Percentiles rank a stretch among this genome's conserved stretches.
Conservation (phyloP, 2,329 filamentous ascomycete genomes). For the Aspergillus sp. region DNA sequence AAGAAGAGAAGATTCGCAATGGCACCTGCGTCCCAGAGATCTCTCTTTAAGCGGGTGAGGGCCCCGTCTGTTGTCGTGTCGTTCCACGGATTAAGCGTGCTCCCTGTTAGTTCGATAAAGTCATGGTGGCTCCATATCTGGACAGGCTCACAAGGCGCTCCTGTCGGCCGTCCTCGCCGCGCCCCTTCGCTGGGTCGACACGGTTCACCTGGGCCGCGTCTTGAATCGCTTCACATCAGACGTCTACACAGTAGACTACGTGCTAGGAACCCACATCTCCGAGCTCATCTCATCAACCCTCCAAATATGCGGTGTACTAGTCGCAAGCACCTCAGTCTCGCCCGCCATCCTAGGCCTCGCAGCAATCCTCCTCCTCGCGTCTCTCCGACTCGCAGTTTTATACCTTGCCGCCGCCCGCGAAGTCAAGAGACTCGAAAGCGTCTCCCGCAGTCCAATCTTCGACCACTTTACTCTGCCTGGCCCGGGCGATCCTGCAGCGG, state of each 20-base stretch:
- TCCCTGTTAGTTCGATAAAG: slow-evolving; percentile 20
- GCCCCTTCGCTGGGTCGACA: slow-evolving; percentile 73
- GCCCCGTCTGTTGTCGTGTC: too few species aligned
- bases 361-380: too few species aligned
- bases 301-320: slow-evolving; percentile 40
- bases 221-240: slow-evolving; percentile 67
- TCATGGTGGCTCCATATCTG: too few species aligned
- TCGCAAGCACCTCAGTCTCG: too few species aligned
- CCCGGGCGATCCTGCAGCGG: background rate
- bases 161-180: slow-evolving; percentile 56
- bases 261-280: slow-evolving; percentile 71
- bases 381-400: too few species aligned
- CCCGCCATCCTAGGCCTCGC: too few species aligned
- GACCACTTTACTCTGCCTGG: slow-evolving; percentile 41
- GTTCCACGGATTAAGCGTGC: slow-evolving; percentile 27
- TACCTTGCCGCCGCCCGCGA: too few species aligned
- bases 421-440: too few species aligned
- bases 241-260: slow-evolving; percentile 42
- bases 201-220: slow-evolving; percentile 70
- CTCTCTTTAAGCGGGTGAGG: too few species aligned
- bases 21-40: too few species aligned
- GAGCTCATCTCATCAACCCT: slow-evolving; percentile 61
- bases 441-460: too few species aligned
- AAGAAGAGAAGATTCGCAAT: too few species aligned
- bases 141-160: background rate